Evolutionary conservation across 73 alveolate genomes (phyloP), one percentile per base, ranked within the genome.

Genomic region (Blepharisma japonicum): DNA sequence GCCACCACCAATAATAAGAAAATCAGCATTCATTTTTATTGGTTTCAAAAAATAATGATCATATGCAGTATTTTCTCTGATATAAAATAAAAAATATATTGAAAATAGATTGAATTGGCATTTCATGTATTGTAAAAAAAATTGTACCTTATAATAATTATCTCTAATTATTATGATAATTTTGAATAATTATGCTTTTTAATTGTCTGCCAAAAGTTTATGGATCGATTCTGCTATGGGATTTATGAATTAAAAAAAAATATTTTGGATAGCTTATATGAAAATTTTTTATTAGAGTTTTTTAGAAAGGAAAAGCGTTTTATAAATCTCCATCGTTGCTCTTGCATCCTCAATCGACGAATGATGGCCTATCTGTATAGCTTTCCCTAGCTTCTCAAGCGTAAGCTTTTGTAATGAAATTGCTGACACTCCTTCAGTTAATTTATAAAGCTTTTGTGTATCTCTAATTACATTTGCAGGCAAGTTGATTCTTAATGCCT

Each of bases 1-100:
- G 38, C 91, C 91, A 51, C 92, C 95, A 11, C 95, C 95, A 71
- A 88, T 82, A 68, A 87, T 68, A 14, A 70, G 21, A 61, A 79
- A 42, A 71, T 79, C 86, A 20, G 74, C 9, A 50, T 18, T 77
- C 68, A 39, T 77, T 55, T 38, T 79, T 32, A 32, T 32, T 32
- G 42, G 42, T 3, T 32, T 32, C 42, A 32, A 32, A n/a, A n/a
- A n/a, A n/a, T n/a, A n/a, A n/a, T n/a, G n/a, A n/a, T n/a, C n/a
- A n/a, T n/a, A n/a, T n/a, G n/a, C n/a, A n/a, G n/a, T n/a, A n/a
- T n/a, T n/a, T n/a, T n/a, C n/a, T n/a, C n/a, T n/a, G n/a, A n/a
- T n/a, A n/a, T n/a, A n/a, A n/a, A n/a, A n/a, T n/a, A n/a, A n/a
- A n/a, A n/a, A n/a, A n/a, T n/a, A n/a, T n/a, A n/a, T n/a, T n/a